These are phyloP conservation scores for Boletellus sp. DNA, from an alignment of 768 basidiomycete genomes.

Conservation along the genomic window DNA sequence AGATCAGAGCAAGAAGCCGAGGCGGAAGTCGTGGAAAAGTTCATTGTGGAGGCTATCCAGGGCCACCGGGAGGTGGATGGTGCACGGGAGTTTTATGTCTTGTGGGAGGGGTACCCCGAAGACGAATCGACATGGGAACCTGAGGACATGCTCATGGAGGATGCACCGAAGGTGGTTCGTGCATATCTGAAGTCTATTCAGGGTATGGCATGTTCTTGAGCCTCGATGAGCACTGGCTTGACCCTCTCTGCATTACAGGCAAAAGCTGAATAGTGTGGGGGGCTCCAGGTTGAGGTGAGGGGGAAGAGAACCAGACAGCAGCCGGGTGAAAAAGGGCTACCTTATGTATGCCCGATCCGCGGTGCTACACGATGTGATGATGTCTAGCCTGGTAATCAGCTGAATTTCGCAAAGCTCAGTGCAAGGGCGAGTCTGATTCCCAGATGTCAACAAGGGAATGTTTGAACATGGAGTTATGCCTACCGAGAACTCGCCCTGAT, in stretches of 20 bases:
- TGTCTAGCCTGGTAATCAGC: not conserved
- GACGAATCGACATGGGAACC: constrained; percentile 60
- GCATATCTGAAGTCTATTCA: constrained; percentile 34
- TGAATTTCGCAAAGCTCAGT: too few species aligned
- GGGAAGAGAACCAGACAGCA: not conserved
- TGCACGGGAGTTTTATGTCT: constrained; percentile 43
- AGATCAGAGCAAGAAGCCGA: constrained; percentile 33
- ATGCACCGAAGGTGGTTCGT: constrained; percentile 44
- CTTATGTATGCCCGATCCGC: constrained; percentile 12
- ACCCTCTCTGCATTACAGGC: not conserved
- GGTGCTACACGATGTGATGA: constrained; percentile 9
- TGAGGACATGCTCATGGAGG: constrained; percentile 40
- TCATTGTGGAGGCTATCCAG: constrained; percentile 38
- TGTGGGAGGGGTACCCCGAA: constrained; percentile 53
- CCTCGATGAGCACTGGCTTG: not conserved
- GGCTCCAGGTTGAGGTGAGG: not conserved
- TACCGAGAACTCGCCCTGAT: too few species aligned
- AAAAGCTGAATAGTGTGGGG: not conserved
- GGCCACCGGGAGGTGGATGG: constrained; percentile 36
- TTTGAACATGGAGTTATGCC: too few species aligned
- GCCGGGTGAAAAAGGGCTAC: constrained; percentile 9
- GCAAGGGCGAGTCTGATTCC: not conserved
- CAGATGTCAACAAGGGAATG: not conserved
- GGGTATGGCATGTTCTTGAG: constrained; percentile 6
- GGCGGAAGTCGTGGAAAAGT: constrained; percentile 38